phyloP scores from a whole-genome alignment of 768 basidiomycete species.

The Trametes cingulata region DNA sequence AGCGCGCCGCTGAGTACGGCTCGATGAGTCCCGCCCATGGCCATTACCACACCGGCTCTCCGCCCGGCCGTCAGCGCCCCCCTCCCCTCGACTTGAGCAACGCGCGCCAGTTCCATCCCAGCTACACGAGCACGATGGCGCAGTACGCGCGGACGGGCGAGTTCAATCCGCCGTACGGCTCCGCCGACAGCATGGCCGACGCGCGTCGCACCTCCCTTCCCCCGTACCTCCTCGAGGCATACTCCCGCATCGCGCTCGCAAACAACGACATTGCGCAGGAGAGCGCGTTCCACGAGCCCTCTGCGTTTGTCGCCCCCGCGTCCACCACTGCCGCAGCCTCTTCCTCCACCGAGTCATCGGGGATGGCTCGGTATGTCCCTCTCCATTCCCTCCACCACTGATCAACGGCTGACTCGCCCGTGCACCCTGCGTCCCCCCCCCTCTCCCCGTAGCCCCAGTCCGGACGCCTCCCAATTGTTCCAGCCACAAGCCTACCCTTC shows the following conservation, averaged over 20 bases:
- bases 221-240: conserved; percentile 20
- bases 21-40: not conserved
- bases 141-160: not conserved
- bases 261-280: not conserved
- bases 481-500: not conserved
- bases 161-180: not conserved
- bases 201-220: conserved; percentile 19
- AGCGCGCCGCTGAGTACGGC: not conserved
- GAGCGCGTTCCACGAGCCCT: not conserved
- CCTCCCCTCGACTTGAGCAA: conserved; percentile 18
- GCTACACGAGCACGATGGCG: not conserved
- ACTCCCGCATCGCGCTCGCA: conserved; percentile 12
- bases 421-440: not conserved
- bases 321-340: not conserved
- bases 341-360: conserved; percentile 3
- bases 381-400: not conserved
- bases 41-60: not conserved
- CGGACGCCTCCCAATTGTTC: not conserved
- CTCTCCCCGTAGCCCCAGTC: not conserved
- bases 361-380: conserved; percentile 10
- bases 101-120: conserved; percentile 1
- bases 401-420: not conserved
- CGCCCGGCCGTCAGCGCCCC: conserved; percentile 14
- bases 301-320: not conserved
- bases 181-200: not conserved